Conservation (phyloP, 192 early-diverging fungal species). For the Endogone sp. region DNA sequence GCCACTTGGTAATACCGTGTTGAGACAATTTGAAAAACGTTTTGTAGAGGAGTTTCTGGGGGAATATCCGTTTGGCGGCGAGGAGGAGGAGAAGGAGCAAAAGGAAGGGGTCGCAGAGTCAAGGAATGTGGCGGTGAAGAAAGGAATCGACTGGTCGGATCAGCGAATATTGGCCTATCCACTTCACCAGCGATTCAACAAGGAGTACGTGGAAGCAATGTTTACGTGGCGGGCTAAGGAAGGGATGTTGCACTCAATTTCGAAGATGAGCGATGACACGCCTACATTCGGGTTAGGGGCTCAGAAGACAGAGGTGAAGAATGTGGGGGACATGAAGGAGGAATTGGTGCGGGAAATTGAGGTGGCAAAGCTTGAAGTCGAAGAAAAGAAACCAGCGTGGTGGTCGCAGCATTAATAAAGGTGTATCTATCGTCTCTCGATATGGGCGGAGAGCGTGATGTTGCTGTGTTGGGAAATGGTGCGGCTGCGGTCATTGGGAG, state of each 20-base stretch:
- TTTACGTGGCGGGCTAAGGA: constrained; percentile 18
- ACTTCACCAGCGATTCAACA: constrained; percentile 10
- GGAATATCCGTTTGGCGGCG: neutral
- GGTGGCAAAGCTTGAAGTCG: constrained; percentile 74
- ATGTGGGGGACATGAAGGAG: constrained; percentile 53
- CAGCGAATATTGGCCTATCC: constrained; percentile 20
- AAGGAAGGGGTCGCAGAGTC: constrained; percentile 7
- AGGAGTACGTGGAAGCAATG: constrained; percentile 25
- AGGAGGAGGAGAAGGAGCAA: neutral
- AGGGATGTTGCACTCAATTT: constrained; percentile 13
- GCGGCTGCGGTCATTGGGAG: too few relatives aligned
- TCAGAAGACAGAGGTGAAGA: constrained; percentile 15
- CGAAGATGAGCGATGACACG: constrained; percentile 6
- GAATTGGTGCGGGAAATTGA: constrained; percentile 64
- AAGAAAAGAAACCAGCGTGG: constrained; percentile 51
- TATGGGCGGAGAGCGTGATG: too few relatives aligned
- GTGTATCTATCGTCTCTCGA: too few relatives aligned
- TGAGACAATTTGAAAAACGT: constrained; percentile 6
- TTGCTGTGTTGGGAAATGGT: too few relatives aligned
- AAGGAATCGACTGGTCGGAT: constrained; percentile 19
- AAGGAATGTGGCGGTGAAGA: neutral
- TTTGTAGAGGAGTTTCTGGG: neutral
- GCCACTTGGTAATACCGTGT: neutral
- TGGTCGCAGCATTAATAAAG: too few relatives aligned
- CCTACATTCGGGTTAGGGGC: constrained; percentile 15